Evolutionary conservation across 108 stramenopile species (phyloP).

Genomic region (Cyclotella baltica): DNA sequence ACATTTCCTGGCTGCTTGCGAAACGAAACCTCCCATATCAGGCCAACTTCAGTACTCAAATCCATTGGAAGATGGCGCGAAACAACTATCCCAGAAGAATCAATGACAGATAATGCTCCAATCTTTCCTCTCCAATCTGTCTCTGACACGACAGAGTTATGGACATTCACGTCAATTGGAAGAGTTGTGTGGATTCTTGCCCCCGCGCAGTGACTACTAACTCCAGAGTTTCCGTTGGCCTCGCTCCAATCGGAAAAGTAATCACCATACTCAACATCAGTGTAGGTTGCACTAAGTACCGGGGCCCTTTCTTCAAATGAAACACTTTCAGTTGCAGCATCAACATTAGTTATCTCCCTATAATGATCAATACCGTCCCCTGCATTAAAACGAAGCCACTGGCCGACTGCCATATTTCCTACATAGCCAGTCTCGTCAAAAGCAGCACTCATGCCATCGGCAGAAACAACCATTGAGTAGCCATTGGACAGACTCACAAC

Average conservation of each 20-base stretch:
- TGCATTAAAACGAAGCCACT: conserved; percentile 54
- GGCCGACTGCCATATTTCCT: conserved; percentile 20
- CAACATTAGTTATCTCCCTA: conserved; percentile 42
- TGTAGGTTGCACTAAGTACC: conserved; percentile 37
- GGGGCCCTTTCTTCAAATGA: conserved; percentile 38
- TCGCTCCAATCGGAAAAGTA: conserved; percentile 77
- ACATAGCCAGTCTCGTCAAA: conserved; percentile 41
- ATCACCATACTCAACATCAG: conserved; percentile 73
- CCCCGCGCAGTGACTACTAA: conserved; percentile 60
- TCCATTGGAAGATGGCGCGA: conserved; percentile 37
- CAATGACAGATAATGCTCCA: conserved; percentile 49
- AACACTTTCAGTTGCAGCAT: conserved; percentile 22
- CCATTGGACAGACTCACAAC: conserved; percentile 19
- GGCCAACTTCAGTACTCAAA: conserved; percentile 52
- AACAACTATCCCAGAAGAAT: conserved; percentile 52
- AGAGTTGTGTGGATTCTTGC: conserved; percentile 49
- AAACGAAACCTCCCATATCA: conserved; percentile 61
- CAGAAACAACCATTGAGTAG: conserved; percentile 42
- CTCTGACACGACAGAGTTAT: conserved; percentile 27
- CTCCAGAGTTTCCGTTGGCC: conserved; percentile 55
- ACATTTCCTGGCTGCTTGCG: conserved; percentile 57
- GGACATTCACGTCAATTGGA: conserved; percentile 43
- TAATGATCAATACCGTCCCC: conserved; percentile 56
- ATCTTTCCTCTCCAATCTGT: conserved; percentile 59
- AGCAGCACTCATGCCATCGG: conserved; percentile 47